Percentiles rank a stretch among this genome's conserved stretches.
These are phyloP conservation scores for Didymella arachidicola DNA, from an alignment of 2,329 filamentous ascomycete genomes.

Conservation along the genomic window DNA sequence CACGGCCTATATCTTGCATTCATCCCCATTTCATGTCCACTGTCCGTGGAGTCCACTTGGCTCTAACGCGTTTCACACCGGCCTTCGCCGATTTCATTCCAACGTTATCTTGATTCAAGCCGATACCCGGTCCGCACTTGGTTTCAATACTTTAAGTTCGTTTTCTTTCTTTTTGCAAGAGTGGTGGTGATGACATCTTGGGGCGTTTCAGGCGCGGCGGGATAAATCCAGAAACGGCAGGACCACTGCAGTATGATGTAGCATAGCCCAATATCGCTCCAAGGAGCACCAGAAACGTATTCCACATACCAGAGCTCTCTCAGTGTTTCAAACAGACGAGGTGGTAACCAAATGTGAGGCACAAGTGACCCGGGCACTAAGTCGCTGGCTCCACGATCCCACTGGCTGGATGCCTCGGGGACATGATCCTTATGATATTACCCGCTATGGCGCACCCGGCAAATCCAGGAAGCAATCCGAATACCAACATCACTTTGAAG, in stretches of 20 bases:
- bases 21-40: not conserved
- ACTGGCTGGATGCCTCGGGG: not conserved
- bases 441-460: not conserved
- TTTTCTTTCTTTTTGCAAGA: constrained; percentile 25
- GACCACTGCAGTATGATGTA: constrained; percentile 35
- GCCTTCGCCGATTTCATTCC: constrained; percentile 12
- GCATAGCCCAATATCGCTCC: constrained; percentile 33
- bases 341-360: not conserved
- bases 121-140: constrained; percentile 41
- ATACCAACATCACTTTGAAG: not conserved
- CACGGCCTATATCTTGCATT: constrained; percentile 35
- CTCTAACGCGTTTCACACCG: constrained; percentile 19
- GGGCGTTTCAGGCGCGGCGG: constrained; percentile 39
- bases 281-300: constrained; percentile 30
- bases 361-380: constrained; percentile 11
- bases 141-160: constrained; percentile 30
- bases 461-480: not conserved
- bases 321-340: constrained; percentile 17
- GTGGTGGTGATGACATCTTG: constrained; percentile 26
- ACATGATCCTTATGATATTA: not conserved
- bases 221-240: constrained; percentile 27
- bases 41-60: constrained; percentile 11
- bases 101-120: constrained; percentile 31
- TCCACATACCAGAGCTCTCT: constrained; percentile 20
- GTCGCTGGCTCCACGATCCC: not conserved